Percentiles rank a stretch among this genome's conserved stretches.
These are phyloP conservation scores for thale cress (Arabidopsis thaliana) DNA, from an alignment of 345 rosid species.

Conservation along the genomic window DNA sequence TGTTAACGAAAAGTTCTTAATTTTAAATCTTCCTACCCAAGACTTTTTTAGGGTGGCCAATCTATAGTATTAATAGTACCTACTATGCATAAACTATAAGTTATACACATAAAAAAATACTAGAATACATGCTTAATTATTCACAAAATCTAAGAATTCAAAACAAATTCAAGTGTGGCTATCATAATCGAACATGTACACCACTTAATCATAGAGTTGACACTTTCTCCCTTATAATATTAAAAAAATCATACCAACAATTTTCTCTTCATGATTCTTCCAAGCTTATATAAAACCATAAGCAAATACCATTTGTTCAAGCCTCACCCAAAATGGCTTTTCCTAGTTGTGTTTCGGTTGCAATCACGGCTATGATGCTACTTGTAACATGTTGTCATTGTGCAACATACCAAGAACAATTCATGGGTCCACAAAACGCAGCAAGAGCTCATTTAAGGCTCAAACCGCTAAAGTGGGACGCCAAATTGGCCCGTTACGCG, in stretches of 20 bases:
- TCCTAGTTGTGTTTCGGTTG: conserved; percentile 23
- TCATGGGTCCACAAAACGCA: conserved; percentile 72
- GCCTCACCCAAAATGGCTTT: conserved; percentile 41
- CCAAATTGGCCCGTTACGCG: conserved; percentile 58
- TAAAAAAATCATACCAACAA: conserved; percentile 1
- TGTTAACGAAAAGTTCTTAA: conserved; percentile 20
- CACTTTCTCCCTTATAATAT: conserved; percentile 26
- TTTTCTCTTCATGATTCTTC: background rate
- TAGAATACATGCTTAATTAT: conserved; percentile 25
- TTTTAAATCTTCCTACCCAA: conserved; percentile 17
- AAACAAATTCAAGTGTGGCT: conserved; percentile 48
- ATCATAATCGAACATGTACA: conserved; percentile 62
- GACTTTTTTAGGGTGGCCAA: conserved; percentile 39
- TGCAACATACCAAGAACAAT: conserved; percentile 48
- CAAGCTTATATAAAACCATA: conserved; percentile 30
- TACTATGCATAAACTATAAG: conserved; percentile 39
- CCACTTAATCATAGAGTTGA: conserved; percentile 52
- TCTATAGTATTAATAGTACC: conserved; percentile 26
- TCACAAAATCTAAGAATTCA: conserved; percentile 38
- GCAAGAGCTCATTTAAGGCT: conserved; percentile 59
- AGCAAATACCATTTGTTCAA: conserved; percentile 7
- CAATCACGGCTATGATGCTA: conserved; percentile 31
- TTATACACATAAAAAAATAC: conserved; percentile 33
- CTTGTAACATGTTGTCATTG: conserved; percentile 27
- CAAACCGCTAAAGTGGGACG: conserved; percentile 66